phyloP scores from a whole-genome alignment of 768 basidiomycete genomes.

The Pisolithus tinctorius region DNA sequence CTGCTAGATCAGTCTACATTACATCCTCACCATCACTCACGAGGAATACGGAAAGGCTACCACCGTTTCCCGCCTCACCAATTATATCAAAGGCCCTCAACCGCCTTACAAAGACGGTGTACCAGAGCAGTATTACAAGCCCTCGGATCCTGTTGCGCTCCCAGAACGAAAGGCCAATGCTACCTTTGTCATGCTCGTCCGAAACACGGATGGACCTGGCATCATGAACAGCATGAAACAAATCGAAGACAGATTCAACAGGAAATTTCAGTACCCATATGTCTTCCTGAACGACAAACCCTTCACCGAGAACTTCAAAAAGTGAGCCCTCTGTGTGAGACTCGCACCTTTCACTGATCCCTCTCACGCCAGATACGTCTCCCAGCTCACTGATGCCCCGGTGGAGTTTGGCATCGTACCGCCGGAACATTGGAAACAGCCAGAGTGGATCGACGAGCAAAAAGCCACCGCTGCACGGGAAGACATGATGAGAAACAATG shows the following conservation, averaged over 20 bases:
- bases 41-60: slow-evolving; percentile 37
- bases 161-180: slow-evolving; percentile 71
- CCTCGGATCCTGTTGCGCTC: slow-evolving; percentile 27
- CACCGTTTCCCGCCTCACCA: slow-evolving; percentile 28
- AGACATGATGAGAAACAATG: slow-evolving; percentile 54
- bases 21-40: slow-evolving; percentile 36
- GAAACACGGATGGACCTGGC: slow-evolving; percentile 57
- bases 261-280: slow-evolving; percentile 73
- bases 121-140: slow-evolving; percentile 51
- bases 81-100: slow-evolving; percentile 14
- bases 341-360: neutral
- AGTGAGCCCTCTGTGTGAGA: slow-evolving; percentile 29
- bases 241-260: slow-evolving; percentile 86
- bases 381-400: slow-evolving; percentile 20
- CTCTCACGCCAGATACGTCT: slow-evolving; percentile 22
- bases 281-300: slow-evolving; percentile 84
- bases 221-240: slow-evolving; percentile 61
- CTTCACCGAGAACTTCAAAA: slow-evolving; percentile 71
- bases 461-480: slow-evolving; percentile 51
- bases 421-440: slow-evolving; percentile 68
- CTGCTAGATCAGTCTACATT: slow-evolving; percentile 33
- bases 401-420: slow-evolving; percentile 62
- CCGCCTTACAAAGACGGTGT: slow-evolving; percentile 56
- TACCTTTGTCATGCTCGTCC: slow-evolving; percentile 72
- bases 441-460: slow-evolving; percentile 69